Evolutionary conservation across 1,139 yeast species (phyloP), one percentile per base, ranked within the genome.

Genomic region (Candida pseudoviswanathii): DNA sequence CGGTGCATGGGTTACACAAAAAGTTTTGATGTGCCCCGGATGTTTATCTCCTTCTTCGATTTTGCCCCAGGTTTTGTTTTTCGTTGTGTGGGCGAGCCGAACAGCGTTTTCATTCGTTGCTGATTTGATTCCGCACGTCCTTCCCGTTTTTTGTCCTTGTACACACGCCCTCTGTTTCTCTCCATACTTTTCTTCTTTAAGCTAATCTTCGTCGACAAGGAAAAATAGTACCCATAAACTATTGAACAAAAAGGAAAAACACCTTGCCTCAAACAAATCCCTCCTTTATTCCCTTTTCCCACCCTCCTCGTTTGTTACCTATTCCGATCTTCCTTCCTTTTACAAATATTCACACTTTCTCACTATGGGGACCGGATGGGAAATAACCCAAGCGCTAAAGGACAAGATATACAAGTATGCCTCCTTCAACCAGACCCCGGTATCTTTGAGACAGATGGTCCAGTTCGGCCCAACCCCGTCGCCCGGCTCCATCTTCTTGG

Each of bases 401-500:
- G 74, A 74, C 26, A 64, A 74, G 51, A 77, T 81, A 45, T 68
- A 70, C 54, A 71, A 71, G 50, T 87, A 85, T 73, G 94, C 96
- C 3, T 76, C 79, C 50, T 80, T 84, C 58, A 88, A 90, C 26
- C 96, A 94, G 52, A 89, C 96, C 1, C 91, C 96, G 1, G 89
- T 90, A 4, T 85, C 92, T 2, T 71, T 90, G 53, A 76, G 91
- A 51, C 96, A 89, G 65, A 89, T 90, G 96, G 96, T 90, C n/a
- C 94, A 88, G 64, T 89, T 89, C 69, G 96, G 97, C 3, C 84
- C 85, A 8, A 74, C 78, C 45, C 94, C 96, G 3, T 78, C 82
- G 29, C 89, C 88, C 11, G 96, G 95, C 2, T 83, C 89, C 6
- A 73, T 90, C 43, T 90, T 87, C 64, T 78, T 89, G 47, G 96